These are phyloP conservation scores for Rhizopogon vesiculosus DNA, from an alignment of 768 basidiomycete genomes.

Conservation along the genomic window DNA sequence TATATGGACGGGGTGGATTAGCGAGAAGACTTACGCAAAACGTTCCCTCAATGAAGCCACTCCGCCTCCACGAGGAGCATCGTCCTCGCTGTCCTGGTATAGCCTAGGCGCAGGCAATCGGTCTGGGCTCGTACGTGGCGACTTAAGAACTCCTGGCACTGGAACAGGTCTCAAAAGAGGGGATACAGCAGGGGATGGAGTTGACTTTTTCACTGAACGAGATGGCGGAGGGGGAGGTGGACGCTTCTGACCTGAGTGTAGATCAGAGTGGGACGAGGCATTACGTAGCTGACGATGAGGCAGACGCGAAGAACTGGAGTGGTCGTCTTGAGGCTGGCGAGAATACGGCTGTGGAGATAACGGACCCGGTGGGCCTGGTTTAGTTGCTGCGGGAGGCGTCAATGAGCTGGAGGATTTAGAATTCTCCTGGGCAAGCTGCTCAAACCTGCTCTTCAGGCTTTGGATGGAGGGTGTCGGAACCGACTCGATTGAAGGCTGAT, in stretches of 20 bases:
- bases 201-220: slow-evolving; percentile 25
- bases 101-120: slow-evolving; percentile 1
- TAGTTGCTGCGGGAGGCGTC: slow-evolving; percentile 4
- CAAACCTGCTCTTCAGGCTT: slow-evolving; percentile 67
- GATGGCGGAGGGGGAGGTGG: slow-evolving; percentile 60
- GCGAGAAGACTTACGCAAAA: background rate
- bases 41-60: slow-evolving; percentile 1
- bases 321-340: background rate
- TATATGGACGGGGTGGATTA: background rate
- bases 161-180: slow-evolving; percentile 52
- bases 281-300: slow-evolving; percentile 34
- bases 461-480: slow-evolving; percentile 59
- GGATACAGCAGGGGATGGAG: slow-evolving; percentile 38
- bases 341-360: background rate
- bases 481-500: slow-evolving; percentile 40
- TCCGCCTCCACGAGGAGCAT: slow-evolving; percentile 1
- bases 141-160: slow-evolving; percentile 25
- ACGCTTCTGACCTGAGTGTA: slow-evolving; percentile 39
- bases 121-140: slow-evolving; percentile 18
- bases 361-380: background rate
- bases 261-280: slow-evolving; percentile 52
- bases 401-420: slow-evolving; percentile 6
- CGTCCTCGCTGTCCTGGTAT: slow-evolving; percentile 13
- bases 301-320: background rate
- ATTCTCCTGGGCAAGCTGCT: slow-evolving; percentile 52